phyloP scores from a whole-genome alignment of 805 yeast genomes.

The Zygosaccharomyces lentus region DNA sequence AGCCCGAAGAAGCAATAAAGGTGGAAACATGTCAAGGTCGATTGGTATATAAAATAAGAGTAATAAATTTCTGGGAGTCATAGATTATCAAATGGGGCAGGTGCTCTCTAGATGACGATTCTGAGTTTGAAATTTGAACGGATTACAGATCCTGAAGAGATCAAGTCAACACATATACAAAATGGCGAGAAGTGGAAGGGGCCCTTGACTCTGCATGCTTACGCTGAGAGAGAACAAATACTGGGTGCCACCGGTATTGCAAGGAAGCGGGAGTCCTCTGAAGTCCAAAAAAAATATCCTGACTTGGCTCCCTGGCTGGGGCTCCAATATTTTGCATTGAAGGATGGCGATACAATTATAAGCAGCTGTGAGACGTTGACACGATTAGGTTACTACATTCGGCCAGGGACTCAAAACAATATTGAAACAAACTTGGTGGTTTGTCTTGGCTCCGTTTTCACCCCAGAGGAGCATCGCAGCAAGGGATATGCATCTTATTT shows the following conservation, averaged over 20 bases:
- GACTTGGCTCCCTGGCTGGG: slow-evolving; percentile 31
- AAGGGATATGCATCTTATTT: slow-evolving; percentile 52
- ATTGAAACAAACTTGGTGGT: slow-evolving; percentile 34
- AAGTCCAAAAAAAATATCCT: slow-evolving; percentile 16
- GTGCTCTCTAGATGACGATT: slow-evolving; percentile 8
- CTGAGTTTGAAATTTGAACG: slow-evolving; percentile 17
- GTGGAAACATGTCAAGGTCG: background rate
- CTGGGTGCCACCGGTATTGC: slow-evolving; percentile 32
- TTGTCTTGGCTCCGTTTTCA: slow-evolving; percentile 58
- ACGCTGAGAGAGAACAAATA: slow-evolving; percentile 36
- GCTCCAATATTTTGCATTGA: slow-evolving; percentile 36
- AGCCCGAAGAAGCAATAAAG: background rate
- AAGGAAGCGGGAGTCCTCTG: slow-evolving; percentile 15
- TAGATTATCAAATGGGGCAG: background rate
- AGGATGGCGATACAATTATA: slow-evolving; percentile 32
- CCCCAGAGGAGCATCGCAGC: slow-evolving; percentile 45
- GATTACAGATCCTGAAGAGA: slow-evolving; percentile 33
- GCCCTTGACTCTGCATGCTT: slow-evolving; percentile 32
- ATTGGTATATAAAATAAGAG: background rate
- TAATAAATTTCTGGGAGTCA: background rate
- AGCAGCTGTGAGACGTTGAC: slow-evolving; percentile 41
- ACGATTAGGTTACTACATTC: slow-evolving; percentile 34
- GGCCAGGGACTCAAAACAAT: slow-evolving; percentile 23
- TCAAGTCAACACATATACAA: slow-evolving; percentile 35
- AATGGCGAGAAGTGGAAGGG: slow-evolving; percentile 38